Percentiles rank a stretch among this genome's conserved stretches.
Evolutionary conservation across 2,329 filamentous ascomycete genomes (phyloP).

Genomic region (Cytospora piceicola): DNA sequence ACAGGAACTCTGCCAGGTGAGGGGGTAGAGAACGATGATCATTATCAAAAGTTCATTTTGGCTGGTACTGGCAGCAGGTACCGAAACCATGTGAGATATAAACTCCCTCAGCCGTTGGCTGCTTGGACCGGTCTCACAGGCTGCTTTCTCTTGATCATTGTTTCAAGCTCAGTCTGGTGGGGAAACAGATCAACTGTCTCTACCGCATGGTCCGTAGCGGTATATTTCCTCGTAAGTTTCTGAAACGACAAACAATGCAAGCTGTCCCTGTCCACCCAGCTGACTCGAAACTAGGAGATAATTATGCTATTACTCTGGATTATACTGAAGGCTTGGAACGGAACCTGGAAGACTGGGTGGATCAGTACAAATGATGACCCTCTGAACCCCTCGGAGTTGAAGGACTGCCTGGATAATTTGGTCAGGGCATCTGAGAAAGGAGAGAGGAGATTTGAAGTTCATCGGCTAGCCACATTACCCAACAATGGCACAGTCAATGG

Average conservation of each 20-base stretch:
- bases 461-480: neutral
- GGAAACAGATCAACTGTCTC: constrained; percentile 1
- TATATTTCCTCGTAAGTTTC: constrained; percentile 15
- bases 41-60: constrained; percentile 11
- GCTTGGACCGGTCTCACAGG: constrained; percentile 18
- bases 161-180: constrained; percentile 26
- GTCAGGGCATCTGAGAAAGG: constrained; percentile 13
- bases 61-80: constrained; percentile 1
- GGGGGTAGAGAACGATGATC: neutral
- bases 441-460: neutral
- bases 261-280: neutral
- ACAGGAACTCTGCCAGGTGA: neutral
- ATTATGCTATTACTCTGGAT: constrained; percentile 5
- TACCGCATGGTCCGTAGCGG: constrained; percentile 11
- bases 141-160: constrained; percentile 18
- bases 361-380: constrained; percentile 13
- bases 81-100: constrained; percentile 11
- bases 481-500: neutral
- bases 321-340: constrained; percentile 7
- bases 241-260: neutral
- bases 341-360: constrained; percentile 12
- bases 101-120: constrained; percentile 22
- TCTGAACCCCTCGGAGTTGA: constrained; percentile 10
- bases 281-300: constrained; percentile 4
- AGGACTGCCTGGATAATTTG: neutral